These are phyloP conservation scores for Aureobasidium leucospermi DNA, from an alignment of 2,329 filamentous ascomycete genomes.

Conservation along the genomic window DNA sequence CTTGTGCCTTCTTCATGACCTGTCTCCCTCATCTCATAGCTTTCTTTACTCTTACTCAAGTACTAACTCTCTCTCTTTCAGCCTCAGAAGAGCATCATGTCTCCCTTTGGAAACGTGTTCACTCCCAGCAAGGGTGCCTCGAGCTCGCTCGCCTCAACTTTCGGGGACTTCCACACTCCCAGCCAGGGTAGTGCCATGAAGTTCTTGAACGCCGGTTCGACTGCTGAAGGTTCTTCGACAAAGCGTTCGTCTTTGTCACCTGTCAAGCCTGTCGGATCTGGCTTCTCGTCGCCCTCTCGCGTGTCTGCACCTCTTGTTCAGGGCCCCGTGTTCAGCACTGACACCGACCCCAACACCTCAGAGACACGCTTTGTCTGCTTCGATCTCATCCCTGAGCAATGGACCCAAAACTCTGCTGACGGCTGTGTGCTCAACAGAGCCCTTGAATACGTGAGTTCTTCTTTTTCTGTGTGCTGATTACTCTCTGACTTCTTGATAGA, in stretches of 20 bases:
- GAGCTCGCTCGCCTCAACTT: neutral
- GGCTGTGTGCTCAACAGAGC: neutral
- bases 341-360: neutral
- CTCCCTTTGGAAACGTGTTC: neutral
- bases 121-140: neutral
- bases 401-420: neutral
- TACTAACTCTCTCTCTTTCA: neutral
- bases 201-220: neutral
- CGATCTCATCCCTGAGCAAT: neutral
- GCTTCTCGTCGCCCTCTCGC: neutral
- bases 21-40: neutral
- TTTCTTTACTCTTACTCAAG: neutral
- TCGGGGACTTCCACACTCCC: neutral
- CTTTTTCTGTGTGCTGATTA: neutral
- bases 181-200: neutral
- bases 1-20: neutral
- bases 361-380: constrained; percentile 1
- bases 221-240: neutral
- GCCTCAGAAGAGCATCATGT: neutral
- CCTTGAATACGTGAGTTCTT: neutral
- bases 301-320: neutral
- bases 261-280: constrained; percentile 1
- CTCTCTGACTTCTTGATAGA: neutral
- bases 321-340: constrained; percentile 6
- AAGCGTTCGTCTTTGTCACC: neutral